A percentile compares a stretch with the other conserved stretches of the same genome.
These are phyloP conservation scores for Patellaria atrata DNA, from an alignment of 495 filamentous ascomycete genomes.

Conservation along the genomic window DNA sequence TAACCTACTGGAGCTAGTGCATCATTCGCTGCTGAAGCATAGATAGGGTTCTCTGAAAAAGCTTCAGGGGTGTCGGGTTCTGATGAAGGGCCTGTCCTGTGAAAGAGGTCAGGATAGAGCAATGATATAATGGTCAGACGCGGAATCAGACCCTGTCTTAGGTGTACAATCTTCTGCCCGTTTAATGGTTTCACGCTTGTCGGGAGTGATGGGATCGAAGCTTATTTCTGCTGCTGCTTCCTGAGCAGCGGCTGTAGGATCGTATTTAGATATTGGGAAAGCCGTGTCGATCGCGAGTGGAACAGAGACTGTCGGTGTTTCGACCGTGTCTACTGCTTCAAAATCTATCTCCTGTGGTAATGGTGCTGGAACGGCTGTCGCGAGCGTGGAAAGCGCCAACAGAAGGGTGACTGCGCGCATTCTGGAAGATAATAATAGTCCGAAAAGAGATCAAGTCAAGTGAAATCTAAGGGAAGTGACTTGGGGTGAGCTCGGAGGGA, in stretches of 20 bases:
- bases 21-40: neutral
- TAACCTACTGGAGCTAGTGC: slow-evolving; percentile 10
- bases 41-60: slow-evolving; percentile 1
- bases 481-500: no score
- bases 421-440: neutral
- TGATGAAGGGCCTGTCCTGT: no score
- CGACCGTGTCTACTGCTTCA: slow-evolving; percentile 8
- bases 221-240: slow-evolving; percentile 7
- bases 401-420: slow-evolving; percentile 17
- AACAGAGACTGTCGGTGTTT: slow-evolving; percentile 3
- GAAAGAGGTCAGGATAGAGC: no score
- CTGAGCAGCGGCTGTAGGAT: slow-evolving; percentile 3
- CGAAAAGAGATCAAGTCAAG: neutral
- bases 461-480: no score
- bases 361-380: slow-evolving; percentile 15
- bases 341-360: slow-evolving; percentile 16
- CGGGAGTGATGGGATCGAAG: neutral
- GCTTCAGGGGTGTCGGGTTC: slow-evolving; percentile 4
- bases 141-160: no score
- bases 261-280: slow-evolving; percentile 1
- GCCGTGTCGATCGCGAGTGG: slow-evolving; percentile 3
- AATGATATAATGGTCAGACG: no score
- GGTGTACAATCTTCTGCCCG: slow-evolving; percentile 4
- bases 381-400: slow-evolving; percentile 16
- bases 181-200: slow-evolving; percentile 2